Conservation (phyloP, 768 basidiomycete genomes). For the Podaxis pistillaris region DNA sequence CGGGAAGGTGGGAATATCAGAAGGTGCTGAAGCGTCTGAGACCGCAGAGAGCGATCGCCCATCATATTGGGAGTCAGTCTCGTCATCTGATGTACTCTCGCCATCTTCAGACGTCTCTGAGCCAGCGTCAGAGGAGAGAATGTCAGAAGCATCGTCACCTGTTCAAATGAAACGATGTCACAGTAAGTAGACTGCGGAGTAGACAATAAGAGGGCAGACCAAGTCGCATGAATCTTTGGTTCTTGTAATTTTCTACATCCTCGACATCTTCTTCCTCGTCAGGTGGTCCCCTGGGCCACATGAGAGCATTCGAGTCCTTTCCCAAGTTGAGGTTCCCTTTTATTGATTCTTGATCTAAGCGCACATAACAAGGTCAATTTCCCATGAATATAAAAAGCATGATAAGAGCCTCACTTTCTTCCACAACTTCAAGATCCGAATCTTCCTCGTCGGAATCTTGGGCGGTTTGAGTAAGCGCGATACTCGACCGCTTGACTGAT, state of each 20-base stretch:
- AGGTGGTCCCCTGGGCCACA: slow-evolving; percentile 73
- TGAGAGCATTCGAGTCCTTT: slow-evolving; percentile 68
- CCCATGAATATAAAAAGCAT: slow-evolving; percentile 11
- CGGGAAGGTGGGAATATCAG: slow-evolving; percentile 30
- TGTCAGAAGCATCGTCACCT: slow-evolving; percentile 67
- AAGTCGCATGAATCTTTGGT: slow-evolving; percentile 73
- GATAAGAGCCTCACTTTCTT: slow-evolving; percentile 49
- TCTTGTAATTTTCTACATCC: slow-evolving; percentile 49
- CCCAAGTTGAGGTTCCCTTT: slow-evolving; percentile 51
- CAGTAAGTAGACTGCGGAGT: neutral
- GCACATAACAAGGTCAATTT: slow-evolving; percentile 6
- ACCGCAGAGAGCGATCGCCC: slow-evolving; percentile 39
- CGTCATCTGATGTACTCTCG: slow-evolving; percentile 37
- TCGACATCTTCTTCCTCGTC: slow-evolving; percentile 65
- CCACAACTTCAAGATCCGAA: slow-evolving; percentile 68
- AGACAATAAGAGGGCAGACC: slow-evolving; percentile 38
- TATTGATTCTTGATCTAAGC: slow-evolving; percentile 47
- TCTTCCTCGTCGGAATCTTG: slow-evolving; percentile 41
- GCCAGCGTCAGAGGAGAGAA: slow-evolving; percentile 58
- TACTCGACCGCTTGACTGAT: slow-evolving; percentile 43
- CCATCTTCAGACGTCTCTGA: slow-evolving; percentile 57
- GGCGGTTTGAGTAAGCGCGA: neutral
- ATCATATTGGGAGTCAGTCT: slow-evolving; percentile 36
- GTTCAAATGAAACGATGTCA: neutral
- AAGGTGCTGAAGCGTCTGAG: slow-evolving; percentile 46